Percentiles rank a stretch among this genome's conserved stretches.
These are phyloP conservation scores for Raffaelea arxii DNA, from an alignment of 2,329 filamentous ascomycete species.

Conservation along the genomic window DNA sequence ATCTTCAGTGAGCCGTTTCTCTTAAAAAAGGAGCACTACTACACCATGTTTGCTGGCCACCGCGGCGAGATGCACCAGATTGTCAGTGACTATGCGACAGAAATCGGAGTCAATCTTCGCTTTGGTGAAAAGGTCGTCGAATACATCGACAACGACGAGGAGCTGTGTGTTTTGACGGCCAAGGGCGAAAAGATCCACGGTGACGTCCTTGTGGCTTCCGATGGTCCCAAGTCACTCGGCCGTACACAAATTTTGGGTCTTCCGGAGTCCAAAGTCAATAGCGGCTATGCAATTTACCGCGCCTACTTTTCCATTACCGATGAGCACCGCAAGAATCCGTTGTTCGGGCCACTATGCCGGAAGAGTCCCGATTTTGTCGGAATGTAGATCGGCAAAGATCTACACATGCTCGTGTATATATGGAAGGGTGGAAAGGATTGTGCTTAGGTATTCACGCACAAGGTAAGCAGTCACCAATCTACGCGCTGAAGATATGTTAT, in stretches of 20 bases:
- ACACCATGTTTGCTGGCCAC: background rate
- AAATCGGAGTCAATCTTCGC: background rate
- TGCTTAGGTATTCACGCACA: background rate
- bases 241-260: background rate
- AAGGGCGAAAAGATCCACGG: background rate
- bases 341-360: background rate
- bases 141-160: background rate
- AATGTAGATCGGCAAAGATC: background rate
- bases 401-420: background rate
- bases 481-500: background rate
- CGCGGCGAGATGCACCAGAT: conserved; percentile 1
- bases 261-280: background rate
- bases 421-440: background rate
- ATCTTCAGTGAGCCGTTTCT: no score
- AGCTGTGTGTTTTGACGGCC: background rate
- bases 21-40: no score
- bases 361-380: background rate
- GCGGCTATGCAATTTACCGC: background rate
- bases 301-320: background rate
- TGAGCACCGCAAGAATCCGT: background rate
- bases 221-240: background rate
- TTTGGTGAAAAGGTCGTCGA: background rate
- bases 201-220: background rate
- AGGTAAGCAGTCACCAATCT: background rate
- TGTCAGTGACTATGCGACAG: background rate